These are phyloP conservation scores for Nyctanthes arbortristis DNA, from an alignment of 257 asterid genomes.

Conservation along the genomic window DNA sequence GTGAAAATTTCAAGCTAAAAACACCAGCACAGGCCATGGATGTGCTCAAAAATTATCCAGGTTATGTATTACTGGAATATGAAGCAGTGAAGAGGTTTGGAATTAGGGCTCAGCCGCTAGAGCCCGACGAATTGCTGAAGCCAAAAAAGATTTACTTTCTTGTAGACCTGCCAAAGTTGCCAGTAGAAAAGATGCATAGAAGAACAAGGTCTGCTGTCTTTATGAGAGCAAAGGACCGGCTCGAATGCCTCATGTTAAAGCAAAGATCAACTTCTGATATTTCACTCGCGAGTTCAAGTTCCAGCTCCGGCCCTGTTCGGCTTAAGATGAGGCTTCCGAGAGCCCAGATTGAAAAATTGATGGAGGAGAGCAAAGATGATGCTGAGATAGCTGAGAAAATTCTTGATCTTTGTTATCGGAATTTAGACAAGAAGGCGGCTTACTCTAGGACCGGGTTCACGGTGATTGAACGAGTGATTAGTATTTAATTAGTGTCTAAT, in stretches of 20 bases:
- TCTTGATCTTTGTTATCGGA: constrained; percentile 51
- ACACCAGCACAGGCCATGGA: constrained; percentile 51
- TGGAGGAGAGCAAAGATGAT: constrained; percentile 55
- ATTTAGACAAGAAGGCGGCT: constrained; percentile 12
- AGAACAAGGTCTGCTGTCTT: constrained; percentile 38
- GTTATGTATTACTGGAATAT: constrained; percentile 54
- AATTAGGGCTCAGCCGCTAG: constrained; percentile 56
- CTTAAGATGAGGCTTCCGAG: constrained; percentile 67
- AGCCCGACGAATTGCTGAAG: constrained; percentile 47
- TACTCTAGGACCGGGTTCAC: not conserved
- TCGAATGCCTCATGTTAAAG: constrained; percentile 49
- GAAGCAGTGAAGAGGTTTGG: constrained; percentile 52
- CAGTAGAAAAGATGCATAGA: constrained; percentile 28
- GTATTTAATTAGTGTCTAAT: not conserved
- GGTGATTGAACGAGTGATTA: too few relatives aligned
- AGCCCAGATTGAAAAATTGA: constrained; percentile 44
- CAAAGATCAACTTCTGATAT: constrained; percentile 31
- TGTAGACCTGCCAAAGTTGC: constrained; percentile 62
- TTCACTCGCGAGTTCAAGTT: constrained; percentile 20
- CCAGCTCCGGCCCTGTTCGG: constrained; percentile 44
- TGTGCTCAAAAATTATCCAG: constrained; percentile 56
- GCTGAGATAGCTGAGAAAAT: constrained; percentile 53
- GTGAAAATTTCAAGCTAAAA: constrained; percentile 56
- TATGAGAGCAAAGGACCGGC: constrained; percentile 49
- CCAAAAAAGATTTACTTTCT: constrained; percentile 67